Percentiles rank a stretch among this genome's conserved stretches.
phyloP scores from a whole-genome alignment of 2,329 filamentous ascomycete species.

The Hortaea werneckii region DNA sequence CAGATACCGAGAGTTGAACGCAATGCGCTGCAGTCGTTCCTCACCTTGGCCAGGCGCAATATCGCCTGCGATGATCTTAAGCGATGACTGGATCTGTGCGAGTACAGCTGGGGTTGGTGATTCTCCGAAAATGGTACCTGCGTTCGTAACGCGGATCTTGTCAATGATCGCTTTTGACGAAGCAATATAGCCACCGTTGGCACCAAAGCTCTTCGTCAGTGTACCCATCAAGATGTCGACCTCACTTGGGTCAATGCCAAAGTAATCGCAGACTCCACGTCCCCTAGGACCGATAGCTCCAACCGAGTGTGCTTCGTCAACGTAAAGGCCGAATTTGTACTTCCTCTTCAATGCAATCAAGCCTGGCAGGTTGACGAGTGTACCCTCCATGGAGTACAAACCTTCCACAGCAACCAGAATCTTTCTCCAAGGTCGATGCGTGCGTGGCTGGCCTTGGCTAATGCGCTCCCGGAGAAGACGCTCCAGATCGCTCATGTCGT shows the following conservation, averaged over 20 bases:
- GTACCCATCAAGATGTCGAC: conserved; percentile 98
- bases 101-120: conserved; percentile 78
- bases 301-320: conserved; percentile 94
- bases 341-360: conserved; percentile 78
- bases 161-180: conserved; percentile 85
- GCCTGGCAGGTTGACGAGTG: conserved; percentile 94
- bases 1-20: conserved; percentile 98
- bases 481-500: conserved; percentile 85
- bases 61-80: conserved; percentile 83
- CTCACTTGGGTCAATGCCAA: conserved; percentile 75
- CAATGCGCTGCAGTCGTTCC: conserved; percentile 87
- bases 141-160: conserved; percentile 77
- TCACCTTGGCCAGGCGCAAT: conserved; percentile 83
- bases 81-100: conserved; percentile 77
- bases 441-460: conserved; percentile 91
- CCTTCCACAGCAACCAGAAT: conserved; percentile 94
- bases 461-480: conserved; percentile 80
- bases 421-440: conserved; percentile 99
- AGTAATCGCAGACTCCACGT: conserved; percentile 94
- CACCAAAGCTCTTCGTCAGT: conserved; percentile 94
- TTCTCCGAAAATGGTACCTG: conserved; percentile 78
- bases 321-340: conserved; percentile 94
- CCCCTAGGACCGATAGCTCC: conserved; percentile 83
- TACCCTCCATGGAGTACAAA: conserved; percentile 98
- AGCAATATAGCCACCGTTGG: conserved; percentile 91